A percentile compares a stretch with the other conserved stretches of the same genome.
Conservation (phyloP, 495 filamentous ascomycete genomes). For the Hypoxylon fragiforme region DNA sequence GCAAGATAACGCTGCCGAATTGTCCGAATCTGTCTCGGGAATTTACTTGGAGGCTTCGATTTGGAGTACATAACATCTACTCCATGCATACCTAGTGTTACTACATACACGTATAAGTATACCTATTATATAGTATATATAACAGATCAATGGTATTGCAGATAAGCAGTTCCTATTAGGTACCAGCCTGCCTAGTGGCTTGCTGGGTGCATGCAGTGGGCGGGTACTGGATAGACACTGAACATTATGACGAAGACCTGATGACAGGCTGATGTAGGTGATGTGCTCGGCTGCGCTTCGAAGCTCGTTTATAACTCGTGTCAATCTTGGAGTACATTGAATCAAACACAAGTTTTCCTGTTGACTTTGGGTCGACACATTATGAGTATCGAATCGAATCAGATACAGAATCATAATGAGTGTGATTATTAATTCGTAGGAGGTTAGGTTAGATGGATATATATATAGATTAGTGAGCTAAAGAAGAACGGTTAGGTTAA, state of each 20-base stretch:
- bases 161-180: background rate
- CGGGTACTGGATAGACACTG: no score
- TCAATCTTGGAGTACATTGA: background rate
- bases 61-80: background rate
- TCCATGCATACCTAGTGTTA: no score
- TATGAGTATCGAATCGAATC: background rate
- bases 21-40: conserved; percentile 2
- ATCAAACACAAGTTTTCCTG: conserved; percentile 1
- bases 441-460: no score
- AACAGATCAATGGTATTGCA: no score
- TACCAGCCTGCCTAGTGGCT: background rate
- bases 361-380: conserved; percentile 6
- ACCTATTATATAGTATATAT: no score
- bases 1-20: background rate
- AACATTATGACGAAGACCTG: conserved; percentile 31
- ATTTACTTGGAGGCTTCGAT: conserved; percentile 2
- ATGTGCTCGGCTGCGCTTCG: conserved; percentile 7
- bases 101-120: no score
- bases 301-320: background rate
- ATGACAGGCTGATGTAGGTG: conserved; percentile 2
- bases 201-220: no score
- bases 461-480: no score
- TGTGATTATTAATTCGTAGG: no score
- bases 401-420: no score
- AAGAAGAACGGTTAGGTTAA: no score